Conservation (phyloP, 2,329 filamentous ascomycete species). For the Arthroderma uncinatum region DNA sequence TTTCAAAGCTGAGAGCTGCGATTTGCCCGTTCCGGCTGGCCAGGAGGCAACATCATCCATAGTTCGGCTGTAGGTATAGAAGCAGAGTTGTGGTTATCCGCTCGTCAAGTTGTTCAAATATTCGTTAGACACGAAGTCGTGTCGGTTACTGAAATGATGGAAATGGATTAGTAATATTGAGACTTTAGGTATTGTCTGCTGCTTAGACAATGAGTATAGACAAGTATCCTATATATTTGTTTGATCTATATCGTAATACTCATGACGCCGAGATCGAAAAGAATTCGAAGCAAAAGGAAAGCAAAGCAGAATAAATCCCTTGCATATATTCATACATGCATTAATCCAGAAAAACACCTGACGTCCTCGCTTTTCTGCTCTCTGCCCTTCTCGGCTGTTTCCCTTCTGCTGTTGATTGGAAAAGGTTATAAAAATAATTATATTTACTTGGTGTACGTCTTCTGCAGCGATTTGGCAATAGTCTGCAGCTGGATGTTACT, state of each 20-base stretch:
- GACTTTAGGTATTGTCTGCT: too few relatives aligned
- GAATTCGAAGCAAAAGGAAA: neutral
- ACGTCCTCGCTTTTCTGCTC: neutral
- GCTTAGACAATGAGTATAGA: too few relatives aligned
- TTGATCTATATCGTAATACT: conserved; percentile 1
- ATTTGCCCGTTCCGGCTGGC: too few relatives aligned
- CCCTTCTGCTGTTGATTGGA: neutral
- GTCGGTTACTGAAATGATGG: too few relatives aligned
- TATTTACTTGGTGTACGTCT: conserved; percentile 50
- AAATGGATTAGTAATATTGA: too few relatives aligned
- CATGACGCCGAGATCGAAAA: neutral
- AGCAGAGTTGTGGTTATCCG: too few relatives aligned
- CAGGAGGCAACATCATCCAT: too few relatives aligned
- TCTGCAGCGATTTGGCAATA: conserved; percentile 59
- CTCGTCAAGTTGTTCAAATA: too few relatives aligned
- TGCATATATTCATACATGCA: conserved; percentile 7
- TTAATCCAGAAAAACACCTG: conserved; percentile 5
- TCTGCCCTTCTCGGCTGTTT: neutral
- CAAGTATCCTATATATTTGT: conserved; percentile 3
- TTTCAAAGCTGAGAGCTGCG: too few relatives aligned
- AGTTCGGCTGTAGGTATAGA: too few relatives aligned
- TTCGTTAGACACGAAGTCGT: too few relatives aligned
- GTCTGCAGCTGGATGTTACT: conserved; percentile 59
- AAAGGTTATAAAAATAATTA: neutral
- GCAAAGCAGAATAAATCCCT: neutral